These are phyloP conservation scores for Blastobotrys illinoisensis DNA, from an alignment of 1,139 yeast genomes.

Conservation along the genomic window DNA sequence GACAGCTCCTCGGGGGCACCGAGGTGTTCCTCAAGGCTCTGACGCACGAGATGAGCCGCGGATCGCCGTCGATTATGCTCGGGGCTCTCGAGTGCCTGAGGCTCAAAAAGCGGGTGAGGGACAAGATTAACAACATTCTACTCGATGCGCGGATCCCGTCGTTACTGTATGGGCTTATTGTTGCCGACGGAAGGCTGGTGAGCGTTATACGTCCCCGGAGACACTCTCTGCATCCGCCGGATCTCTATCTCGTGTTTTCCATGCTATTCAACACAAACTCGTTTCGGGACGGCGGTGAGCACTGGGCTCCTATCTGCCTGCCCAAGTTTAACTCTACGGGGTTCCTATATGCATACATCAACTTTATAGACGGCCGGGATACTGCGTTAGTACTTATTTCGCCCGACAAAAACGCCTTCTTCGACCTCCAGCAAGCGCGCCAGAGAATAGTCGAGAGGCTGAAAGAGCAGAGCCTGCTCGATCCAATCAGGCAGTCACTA, in stretches of 20 bases:
- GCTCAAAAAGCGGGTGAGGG: conserved; percentile 43
- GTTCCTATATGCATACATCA: conserved; percentile 74
- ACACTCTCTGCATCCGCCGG: conserved; percentile 67
- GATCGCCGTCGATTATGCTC: conserved; percentile 52
- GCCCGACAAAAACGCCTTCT: conserved; percentile 79
- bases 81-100: conserved; percentile 59
- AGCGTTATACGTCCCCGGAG: conserved; percentile 57
- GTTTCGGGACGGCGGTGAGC: conserved; percentile 57
- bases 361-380: conserved; percentile 43
- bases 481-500: conserved; percentile 37
- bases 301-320: conserved; percentile 91
- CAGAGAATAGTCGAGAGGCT: conserved; percentile 46
- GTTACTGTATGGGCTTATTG: conserved; percentile 57
- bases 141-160: conserved; percentile 40
- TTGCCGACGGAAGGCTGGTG: conserved; percentile 51
- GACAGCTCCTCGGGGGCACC: conserved; percentile 65
- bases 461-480: conserved; percentile 32
- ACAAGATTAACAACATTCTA: conserved; percentile 41
- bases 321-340: conserved; percentile 89
- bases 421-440: conserved; percentile 60
- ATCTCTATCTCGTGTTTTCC: conserved; percentile 57
- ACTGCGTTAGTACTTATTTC: conserved; percentile 67
- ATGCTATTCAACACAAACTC: conserved; percentile 52
- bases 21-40: conserved; percentile 60
- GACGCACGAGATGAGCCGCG: conserved; percentile 47